A percentile compares a stretch with the other conserved stretches of the same genome.
Conservation (phyloP, 208 protist genomes). For the Acanthamoeba healyi region DNA sequence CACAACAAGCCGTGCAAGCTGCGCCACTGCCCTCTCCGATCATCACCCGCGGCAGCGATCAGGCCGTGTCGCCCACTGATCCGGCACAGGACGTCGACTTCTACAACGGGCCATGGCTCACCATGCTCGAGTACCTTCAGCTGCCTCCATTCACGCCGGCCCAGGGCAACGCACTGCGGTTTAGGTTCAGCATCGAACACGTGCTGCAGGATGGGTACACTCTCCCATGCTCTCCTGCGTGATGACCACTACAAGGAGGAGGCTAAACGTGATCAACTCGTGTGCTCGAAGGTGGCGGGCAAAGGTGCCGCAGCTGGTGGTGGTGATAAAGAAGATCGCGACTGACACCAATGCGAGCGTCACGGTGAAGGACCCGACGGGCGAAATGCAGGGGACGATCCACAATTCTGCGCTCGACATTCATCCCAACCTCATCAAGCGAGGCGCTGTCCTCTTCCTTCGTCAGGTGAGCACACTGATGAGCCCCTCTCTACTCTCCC, state of each 20-base stretch:
- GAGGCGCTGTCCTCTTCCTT: constrained; percentile 66
- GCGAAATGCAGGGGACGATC: constrained; percentile 72
- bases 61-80: not conserved
- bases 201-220: constrained; percentile 34
- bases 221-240: no score
- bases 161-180: constrained; percentile 45
- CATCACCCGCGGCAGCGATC: constrained; percentile 33
- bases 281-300: not conserved
- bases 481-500: not conserved
- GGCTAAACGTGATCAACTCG: no score
- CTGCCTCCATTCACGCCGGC: constrained; percentile 34
- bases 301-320: constrained; percentile 53
- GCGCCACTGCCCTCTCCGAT: not conserved
- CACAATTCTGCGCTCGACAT: constrained; percentile 4
- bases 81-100: constrained; percentile 67
- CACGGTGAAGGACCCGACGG: constrained; percentile 63
- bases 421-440: constrained; percentile 55
- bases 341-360: constrained; percentile 70
- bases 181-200: constrained; percentile 28
- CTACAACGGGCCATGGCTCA: constrained; percentile 68
- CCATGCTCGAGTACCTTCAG: constrained; percentile 52
- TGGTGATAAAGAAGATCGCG: constrained; percentile 66
- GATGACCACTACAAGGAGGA: no score
- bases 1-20: not conserved
- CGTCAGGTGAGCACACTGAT: not conserved